Evolutionary conservation across 108 stramenopile genomes (phyloP).

Genomic region (Parmales sp.): DNA sequence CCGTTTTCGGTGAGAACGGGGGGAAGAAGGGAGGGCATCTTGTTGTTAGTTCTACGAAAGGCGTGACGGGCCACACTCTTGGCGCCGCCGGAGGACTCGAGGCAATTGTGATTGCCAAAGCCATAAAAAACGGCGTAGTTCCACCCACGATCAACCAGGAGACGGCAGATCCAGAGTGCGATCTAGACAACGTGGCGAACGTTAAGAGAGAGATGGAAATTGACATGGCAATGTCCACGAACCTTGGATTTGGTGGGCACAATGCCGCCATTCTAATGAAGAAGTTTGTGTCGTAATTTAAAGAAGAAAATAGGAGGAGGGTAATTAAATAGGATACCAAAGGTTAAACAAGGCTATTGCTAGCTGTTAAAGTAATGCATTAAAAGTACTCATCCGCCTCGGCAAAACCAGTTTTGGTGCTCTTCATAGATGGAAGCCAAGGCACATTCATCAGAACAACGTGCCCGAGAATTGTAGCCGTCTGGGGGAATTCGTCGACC

Average conservation of each 20-base stretch:
- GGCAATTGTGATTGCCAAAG: slow-evolving; percentile 74
- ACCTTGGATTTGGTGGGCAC: slow-evolving; percentile 95
- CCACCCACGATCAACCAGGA: slow-evolving; percentile 93
- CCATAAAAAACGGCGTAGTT: slow-evolving; percentile 64
- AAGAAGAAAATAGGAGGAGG: not conserved
- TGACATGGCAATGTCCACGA: slow-evolving; percentile 84
- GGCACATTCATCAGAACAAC: too few relatives aligned
- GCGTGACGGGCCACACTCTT: slow-evolving; percentile 89
- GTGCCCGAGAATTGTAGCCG: too few relatives aligned
- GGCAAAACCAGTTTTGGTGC: too few relatives aligned
- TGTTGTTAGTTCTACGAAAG: slow-evolving; percentile 81
- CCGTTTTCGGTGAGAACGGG: slow-evolving; percentile 80
- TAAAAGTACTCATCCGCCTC: too few relatives aligned
- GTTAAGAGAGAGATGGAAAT: slow-evolving; percentile 76
- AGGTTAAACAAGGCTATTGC: too few relatives aligned
- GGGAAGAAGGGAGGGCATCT: slow-evolving; percentile 60
- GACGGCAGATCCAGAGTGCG: slow-evolving; percentile 88
- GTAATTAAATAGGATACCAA: too few relatives aligned
- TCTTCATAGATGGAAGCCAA: too few relatives aligned
- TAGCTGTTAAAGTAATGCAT: too few relatives aligned
- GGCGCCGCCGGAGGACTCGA: slow-evolving; percentile 94
- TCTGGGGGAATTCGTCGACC: too few relatives aligned
- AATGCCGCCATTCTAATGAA: slow-evolving; percentile 95
- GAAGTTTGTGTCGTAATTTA: slow-evolving; percentile 58
- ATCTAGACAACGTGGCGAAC: slow-evolving; percentile 91